Evolutionary conservation across 1,284 basidiomycete genomes (phyloP).

Genomic region (Xerocomus nothofagi): DNA sequence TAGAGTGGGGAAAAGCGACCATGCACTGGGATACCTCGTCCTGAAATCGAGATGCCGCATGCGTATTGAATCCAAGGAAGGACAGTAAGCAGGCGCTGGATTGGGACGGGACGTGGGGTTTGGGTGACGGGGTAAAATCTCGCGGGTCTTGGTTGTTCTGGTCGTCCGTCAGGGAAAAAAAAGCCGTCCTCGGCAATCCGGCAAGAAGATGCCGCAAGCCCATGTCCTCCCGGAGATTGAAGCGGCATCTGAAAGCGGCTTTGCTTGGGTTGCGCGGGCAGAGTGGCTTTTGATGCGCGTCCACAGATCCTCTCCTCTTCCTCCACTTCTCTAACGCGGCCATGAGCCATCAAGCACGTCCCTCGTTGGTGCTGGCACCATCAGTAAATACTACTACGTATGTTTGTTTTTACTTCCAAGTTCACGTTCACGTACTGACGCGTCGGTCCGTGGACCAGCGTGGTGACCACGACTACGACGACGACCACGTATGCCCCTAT

Average conservation of each 20-base stretch:
- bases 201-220: constrained; percentile 14
- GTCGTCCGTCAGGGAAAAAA: neutral
- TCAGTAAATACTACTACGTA: constrained; percentile 79
- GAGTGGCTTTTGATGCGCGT: constrained; percentile 39
- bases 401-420: constrained; percentile 28
- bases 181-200: constrained; percentile 19
- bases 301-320: constrained; percentile 23
- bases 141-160: neutral
- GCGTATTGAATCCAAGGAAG: neutral
- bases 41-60: constrained; percentile 4
- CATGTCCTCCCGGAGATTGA: constrained; percentile 22
- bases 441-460: constrained; percentile 47
- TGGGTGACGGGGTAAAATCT: too few relatives aligned
- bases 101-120: neutral
- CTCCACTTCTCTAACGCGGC: constrained; percentile 28
- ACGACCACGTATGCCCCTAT: constrained; percentile 84
- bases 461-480: constrained; percentile 82
- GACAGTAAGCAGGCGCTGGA: neutral
- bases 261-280: constrained; percentile 34
- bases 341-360: constrained; percentile 60
- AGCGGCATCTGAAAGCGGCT: constrained; percentile 30
- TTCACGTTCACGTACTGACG: constrained; percentile 25
- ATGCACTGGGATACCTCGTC: neutral
- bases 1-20: neutral
- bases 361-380: constrained; percentile 66